Evolutionary conservation across 176 grass and related monocot genomes (phyloP), one percentile per base, ranked within the genome.

Genomic region (Metroxylon sagu): DNA sequence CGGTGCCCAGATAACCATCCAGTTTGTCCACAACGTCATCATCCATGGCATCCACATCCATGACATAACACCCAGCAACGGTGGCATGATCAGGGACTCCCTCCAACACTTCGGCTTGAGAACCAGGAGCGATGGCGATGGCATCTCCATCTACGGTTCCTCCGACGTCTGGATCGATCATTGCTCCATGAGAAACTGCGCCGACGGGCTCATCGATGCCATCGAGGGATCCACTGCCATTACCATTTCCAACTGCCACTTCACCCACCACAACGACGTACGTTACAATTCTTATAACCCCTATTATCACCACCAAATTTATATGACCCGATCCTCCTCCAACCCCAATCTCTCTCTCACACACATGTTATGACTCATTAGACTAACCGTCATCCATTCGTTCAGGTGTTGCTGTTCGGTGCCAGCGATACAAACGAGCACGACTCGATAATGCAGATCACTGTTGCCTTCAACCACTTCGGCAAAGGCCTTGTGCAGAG

Each of bases 401-500:
- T 72, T 26, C 57, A 84, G 81, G 81, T 89, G 19, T 73, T 95
- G 79, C 66, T 95, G 23, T 89, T 95, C 53, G 90, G 90, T 1
- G 90, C 90, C n/a, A 78, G 79, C 76, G 70, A 95, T 76, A 6
- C 53, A 6, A 43, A 57, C 48, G 4, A 29, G 26, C 49, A 75
- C 29, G 85, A 95, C 76, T 21, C 21, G 10, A 56, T 49, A 14
- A 95, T 89, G 90, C 90, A 95, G 81, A 14, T 86, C 6, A 95
- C 90, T 2, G 72, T 95, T 1, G 90, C 90, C 0, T 95, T 86
- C 82, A 95, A 95, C 79, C 90, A 95, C 63, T 95, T 95, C 52
- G 90, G 90, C 0, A 72, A 78, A 4, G 85, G 85, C 2, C 90
- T 95, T 4, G 90, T 89, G 48, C 90, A 95, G 87, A 51, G 90